Percentiles rank a stretch among this genome's conserved stretches.
Evolutionary conservation across 192 early-diverging fungal genomes (phyloP).

Genomic region (Globomyces pollinis-pini): DNA sequence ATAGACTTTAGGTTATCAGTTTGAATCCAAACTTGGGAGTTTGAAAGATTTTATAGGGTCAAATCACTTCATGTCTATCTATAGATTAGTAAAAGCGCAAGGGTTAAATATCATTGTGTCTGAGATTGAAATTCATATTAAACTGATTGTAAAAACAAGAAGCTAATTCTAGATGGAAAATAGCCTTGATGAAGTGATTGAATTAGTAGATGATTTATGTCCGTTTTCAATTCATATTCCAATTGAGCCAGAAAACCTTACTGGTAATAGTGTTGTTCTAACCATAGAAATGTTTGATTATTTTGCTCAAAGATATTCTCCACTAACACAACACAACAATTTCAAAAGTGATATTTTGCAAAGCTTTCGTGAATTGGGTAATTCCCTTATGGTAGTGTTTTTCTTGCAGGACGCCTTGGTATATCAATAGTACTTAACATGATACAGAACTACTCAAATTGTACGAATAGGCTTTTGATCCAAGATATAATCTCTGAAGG

Average conservation of each 20-base stretch:
- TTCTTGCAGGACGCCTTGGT: slow-evolving; percentile 17
- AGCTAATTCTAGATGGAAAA: neutral
- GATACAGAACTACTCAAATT: too few relatives aligned
- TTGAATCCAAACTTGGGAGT: slow-evolving; percentile 20
- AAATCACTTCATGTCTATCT: slow-evolving; percentile 26
- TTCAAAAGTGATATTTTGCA: slow-evolving; percentile 38
- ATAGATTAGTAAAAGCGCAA: slow-evolving; percentile 18
- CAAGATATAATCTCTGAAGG: slow-evolving; percentile 6
- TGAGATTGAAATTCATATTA: slow-evolving; percentile 28
- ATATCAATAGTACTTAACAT: neutral
- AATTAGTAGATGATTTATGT: neutral
- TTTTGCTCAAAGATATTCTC: slow-evolving; percentile 1
- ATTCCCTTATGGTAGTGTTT: slow-evolving; percentile 22
- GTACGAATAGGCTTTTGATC: neutral
- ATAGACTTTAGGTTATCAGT: slow-evolving; percentile 26
- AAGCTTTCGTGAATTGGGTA: slow-evolving; percentile 38
- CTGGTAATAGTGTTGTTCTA: neutral
- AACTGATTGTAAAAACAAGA: slow-evolving; percentile 3
- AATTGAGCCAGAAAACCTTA: neutral
- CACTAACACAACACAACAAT: slow-evolving; percentile 18
- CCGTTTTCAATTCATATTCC: slow-evolving; percentile 3
- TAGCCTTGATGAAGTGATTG: neutral
- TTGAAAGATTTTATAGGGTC: slow-evolving; percentile 31
- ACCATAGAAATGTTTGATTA: neutral
- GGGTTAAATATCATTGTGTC: slow-evolving; percentile 21